A percentile compares a stretch with the other conserved stretches of the same genome.
Evolutionary conservation across 495 filamentous ascomycete species (phyloP).

Genomic region (Podospora pseudocomata): DNA sequence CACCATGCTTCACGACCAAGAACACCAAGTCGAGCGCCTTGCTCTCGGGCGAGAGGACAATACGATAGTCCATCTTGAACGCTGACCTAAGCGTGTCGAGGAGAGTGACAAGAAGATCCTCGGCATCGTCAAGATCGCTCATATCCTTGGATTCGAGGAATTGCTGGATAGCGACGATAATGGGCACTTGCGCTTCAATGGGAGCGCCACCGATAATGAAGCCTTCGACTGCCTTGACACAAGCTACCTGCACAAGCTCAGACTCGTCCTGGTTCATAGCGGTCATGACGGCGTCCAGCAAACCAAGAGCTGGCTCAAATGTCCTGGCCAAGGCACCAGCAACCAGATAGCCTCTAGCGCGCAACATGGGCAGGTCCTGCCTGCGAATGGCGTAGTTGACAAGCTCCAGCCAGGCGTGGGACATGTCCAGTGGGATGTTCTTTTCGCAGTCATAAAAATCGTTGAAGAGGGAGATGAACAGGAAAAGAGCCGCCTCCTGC

Average conservation of each 20-base stretch:
- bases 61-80: slow-evolving; percentile 69
- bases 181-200: slow-evolving; percentile 62
- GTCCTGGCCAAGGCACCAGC: slow-evolving; percentile 67
- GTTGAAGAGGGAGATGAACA: slow-evolving; percentile 73
- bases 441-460: slow-evolving; percentile 76
- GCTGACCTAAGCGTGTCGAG: slow-evolving; percentile 82
- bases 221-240: slow-evolving; percentile 83
- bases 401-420: slow-evolving; percentile 68
- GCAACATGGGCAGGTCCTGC: slow-evolving; percentile 59
- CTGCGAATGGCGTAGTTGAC: slow-evolving; percentile 72
- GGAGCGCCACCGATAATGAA: slow-evolving; percentile 58
- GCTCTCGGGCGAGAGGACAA: slow-evolving; percentile 63
- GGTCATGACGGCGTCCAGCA: slow-evolving; percentile 73
- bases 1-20: slow-evolving; percentile 79
- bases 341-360: slow-evolving; percentile 80
- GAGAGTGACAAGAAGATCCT: slow-evolving; percentile 86
- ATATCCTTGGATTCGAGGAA: slow-evolving; percentile 77
- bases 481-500: slow-evolving; percentile 75
- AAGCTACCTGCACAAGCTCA: slow-evolving; percentile 87
- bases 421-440: slow-evolving; percentile 59
- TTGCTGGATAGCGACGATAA: slow-evolving; percentile 70
- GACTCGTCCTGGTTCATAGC: slow-evolving; percentile 69
- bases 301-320: slow-evolving; percentile 43
- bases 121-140: slow-evolving; percentile 74
- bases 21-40: slow-evolving; percentile 82